Conservation (phyloP, 192 early-diverging fungal species). For the Coemansia sp. region DNA sequence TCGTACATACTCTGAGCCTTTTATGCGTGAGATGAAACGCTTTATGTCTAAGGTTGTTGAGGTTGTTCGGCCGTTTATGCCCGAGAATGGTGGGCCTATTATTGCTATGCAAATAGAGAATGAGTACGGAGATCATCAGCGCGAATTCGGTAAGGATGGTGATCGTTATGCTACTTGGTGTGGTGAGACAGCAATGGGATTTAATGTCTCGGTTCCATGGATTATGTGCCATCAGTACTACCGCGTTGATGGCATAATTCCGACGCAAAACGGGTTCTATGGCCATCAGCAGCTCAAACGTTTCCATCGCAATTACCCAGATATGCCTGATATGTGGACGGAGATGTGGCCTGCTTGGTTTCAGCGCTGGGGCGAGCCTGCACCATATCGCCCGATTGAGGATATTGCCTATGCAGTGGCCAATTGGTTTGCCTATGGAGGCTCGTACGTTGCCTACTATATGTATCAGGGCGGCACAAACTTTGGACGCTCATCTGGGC, state of each 20-base stretch:
- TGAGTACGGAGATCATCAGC: constrained; percentile 56
- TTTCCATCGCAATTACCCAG: constrained; percentile 33
- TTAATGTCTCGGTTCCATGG: constrained; percentile 59
- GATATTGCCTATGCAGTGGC: constrained; percentile 60
- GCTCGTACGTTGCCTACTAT: constrained; percentile 58
- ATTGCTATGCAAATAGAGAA: constrained; percentile 68
- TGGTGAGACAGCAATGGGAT: constrained; percentile 26
- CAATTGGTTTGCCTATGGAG: constrained; percentile 58
- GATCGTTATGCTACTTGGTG: constrained; percentile 43
- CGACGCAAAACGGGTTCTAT: constrained; percentile 59
- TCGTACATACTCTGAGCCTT: constrained; percentile 54
- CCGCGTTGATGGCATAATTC: constrained; percentile 35
- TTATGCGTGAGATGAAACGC: constrained; percentile 44
- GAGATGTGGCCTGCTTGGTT: constrained; percentile 66
- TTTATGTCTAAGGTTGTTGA: constrained; percentile 53
- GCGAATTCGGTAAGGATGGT: constrained; percentile 35
- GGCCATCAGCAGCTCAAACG: constrained; percentile 48
- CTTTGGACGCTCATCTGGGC: constrained; percentile 56
- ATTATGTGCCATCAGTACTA: constrained; percentile 60
- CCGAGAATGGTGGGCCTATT: constrained; percentile 60
- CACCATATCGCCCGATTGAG: constrained; percentile 54
- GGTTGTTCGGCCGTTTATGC: constrained; percentile 40
- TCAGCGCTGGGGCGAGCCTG: constrained; percentile 55
- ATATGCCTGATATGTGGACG: constrained; percentile 57
- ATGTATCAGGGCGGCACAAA: constrained; percentile 74